Evolutionary conservation across 2,329 filamentous ascomycete species (phyloP), one percentile per base, ranked within the genome.

Genomic region (Simplicillium aogashimaense): DNA sequence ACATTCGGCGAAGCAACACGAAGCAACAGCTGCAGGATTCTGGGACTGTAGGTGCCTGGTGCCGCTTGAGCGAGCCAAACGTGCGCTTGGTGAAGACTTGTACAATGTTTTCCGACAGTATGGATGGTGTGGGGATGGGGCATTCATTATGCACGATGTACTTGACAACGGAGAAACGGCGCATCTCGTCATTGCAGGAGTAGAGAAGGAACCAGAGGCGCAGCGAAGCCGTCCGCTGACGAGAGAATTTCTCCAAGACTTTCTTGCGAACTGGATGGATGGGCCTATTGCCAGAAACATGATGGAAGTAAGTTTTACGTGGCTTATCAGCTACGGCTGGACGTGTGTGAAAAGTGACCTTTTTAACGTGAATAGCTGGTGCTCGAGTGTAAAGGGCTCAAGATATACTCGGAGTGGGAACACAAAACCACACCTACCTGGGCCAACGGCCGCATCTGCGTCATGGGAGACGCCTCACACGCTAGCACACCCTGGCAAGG

Each of bases 391-490:
- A 12, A 29, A 8, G 32, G 41, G 10, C 35, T 34, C n/a, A 33
- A 33, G 11, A 4, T 10, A 0, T 45, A 43, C 30, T 45, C 37
- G 0, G 37, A 47, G 33, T 45, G 38, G 40, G 45, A 49, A 15
- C 42, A 46, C 28, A 44, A 45, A n/a, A 25, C 25, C 16, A 47
- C 39, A 6, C 34, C 38, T 9, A 46, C 44, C 3, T 51, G 49
- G n/a, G 35, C 40, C 37, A 35, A 43, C 1, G 45, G 45, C 1
- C 44, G 43, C 2, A 40, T 50, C 1, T 53, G 51, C 28, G 45
- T 54, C 9, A 45, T 53, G 2, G 50, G 51, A 12, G 51, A 54
- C 39, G 51, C 50, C 2, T 50, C 52, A 2, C 51, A 55, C 37
- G 51, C 51, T 7, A 46, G 45, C 11, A 51, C 48, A 2, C 53